These are phyloP conservation scores for Boletus sp. DNA, from an alignment of 768 basidiomycete genomes.

Conservation along the genomic window DNA sequence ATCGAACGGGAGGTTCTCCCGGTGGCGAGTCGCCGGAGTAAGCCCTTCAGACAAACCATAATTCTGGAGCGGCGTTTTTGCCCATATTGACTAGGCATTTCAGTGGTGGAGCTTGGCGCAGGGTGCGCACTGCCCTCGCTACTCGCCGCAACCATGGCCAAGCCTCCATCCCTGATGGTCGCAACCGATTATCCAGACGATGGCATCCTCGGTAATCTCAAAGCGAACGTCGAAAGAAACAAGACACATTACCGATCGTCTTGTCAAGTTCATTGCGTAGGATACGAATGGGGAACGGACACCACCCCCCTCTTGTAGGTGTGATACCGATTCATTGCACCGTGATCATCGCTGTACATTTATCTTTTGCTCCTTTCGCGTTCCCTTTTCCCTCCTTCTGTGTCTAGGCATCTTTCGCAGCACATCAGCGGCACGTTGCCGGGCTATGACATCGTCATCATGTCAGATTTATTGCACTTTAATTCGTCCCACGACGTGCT, in stretches of 20 bases:
- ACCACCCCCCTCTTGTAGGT: slow-evolving; percentile 46
- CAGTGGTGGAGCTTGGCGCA: slow-evolving; percentile 71
- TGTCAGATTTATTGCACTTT: slow-evolving; percentile 74
- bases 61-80: neutral
- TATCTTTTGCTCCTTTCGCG: neutral
- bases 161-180: slow-evolving; percentile 51
- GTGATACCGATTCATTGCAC: neutral
- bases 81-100: neutral
- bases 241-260: slow-evolving; percentile 28
- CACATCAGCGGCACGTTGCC: slow-evolving; percentile 11
- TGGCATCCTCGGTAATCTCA: slow-evolving; percentile 54
- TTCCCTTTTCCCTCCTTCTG: neutral
- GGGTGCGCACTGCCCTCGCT: slow-evolving; percentile 68
- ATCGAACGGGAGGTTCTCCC: slow-evolving; percentile 56
- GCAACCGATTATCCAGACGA: slow-evolving; percentile 70
- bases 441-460: slow-evolving; percentile 57
- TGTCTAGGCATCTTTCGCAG: slow-evolving; percentile 15
- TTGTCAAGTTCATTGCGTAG: slow-evolving; percentile 44
- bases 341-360: neutral
- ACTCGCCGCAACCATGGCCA: slow-evolving; percentile 43
- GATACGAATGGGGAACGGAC: slow-evolving; percentile 67
- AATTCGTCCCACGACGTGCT: slow-evolving; percentile 55
- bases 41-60: neutral
- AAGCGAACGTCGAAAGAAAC: slow-evolving; percentile 54
- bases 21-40: slow-evolving; percentile 41